These are phyloP conservation scores for Tubosaeta sp. DNA, from an alignment of 768 basidiomycete species.

Conservation along the genomic window DNA sequence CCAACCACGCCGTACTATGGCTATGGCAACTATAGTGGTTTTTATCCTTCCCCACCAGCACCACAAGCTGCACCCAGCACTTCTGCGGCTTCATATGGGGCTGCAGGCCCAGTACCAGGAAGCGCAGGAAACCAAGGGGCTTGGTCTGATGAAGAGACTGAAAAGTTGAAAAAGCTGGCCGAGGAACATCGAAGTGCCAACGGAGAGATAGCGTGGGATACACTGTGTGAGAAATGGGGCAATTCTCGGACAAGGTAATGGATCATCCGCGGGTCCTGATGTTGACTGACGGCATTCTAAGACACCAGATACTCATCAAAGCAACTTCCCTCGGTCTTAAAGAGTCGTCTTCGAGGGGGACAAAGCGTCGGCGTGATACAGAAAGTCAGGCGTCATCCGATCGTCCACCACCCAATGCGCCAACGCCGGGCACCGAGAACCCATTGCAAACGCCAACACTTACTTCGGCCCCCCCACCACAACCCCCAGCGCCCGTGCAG, in stretches of 20 bases:
- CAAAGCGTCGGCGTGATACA: conserved; percentile 54
- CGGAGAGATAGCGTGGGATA: conserved; percentile 70
- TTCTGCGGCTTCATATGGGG: conserved; percentile 24
- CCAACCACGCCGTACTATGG: conserved; percentile 64
- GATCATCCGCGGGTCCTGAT: conserved; percentile 1
- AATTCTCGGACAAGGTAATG: conserved; percentile 64
- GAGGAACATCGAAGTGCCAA: conserved; percentile 56
- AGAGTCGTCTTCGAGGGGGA: conserved; percentile 62
- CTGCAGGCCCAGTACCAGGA: conserved; percentile 14
- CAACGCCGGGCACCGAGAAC: conserved; percentile 20
- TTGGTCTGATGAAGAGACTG: conserved; percentile 77
- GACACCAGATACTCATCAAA: conserved; percentile 81
- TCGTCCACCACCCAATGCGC: conserved; percentile 18
- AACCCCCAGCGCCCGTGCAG: conserved; percentile 14
- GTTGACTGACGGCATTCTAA: conserved; percentile 26
- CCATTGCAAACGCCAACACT: conserved; percentile 12
- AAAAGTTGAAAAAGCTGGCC: conserved; percentile 60
- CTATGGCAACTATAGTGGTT: conserved; percentile 38
- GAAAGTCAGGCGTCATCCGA: conserved; percentile 30
- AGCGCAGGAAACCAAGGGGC: conserved; percentile 57
- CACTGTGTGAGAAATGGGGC: conserved; percentile 71
- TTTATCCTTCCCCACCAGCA: conserved; percentile 26
- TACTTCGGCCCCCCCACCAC: conserved; percentile 25
- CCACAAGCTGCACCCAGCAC: conserved; percentile 24
- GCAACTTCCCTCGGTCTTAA: conserved; percentile 76